phyloP scores from a whole-genome alignment of 2,329 filamentous ascomycete genomes.

The Colletotrichum tanaceti region DNA sequence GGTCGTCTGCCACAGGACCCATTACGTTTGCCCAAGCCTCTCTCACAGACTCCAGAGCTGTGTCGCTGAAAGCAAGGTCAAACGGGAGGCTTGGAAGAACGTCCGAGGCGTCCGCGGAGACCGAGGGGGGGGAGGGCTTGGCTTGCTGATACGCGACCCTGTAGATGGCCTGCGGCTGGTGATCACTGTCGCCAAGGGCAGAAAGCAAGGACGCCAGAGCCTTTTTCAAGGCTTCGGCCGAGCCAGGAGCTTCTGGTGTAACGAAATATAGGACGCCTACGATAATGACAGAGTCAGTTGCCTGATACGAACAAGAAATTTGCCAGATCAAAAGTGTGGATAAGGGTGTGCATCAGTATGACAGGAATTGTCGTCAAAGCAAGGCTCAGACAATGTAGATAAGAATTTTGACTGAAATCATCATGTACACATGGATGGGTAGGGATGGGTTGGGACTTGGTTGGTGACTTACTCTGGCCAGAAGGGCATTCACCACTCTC shows the following conservation, averaged over 20 bases:
- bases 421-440: conserved; percentile 69
- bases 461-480: conserved; percentile 83
- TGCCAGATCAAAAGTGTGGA: conserved; percentile 36
- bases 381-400: conserved; percentile 99
- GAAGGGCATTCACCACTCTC: conserved; percentile 92
- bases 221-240: conserved; percentile 52
- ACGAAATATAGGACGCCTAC: conserved; percentile 53
- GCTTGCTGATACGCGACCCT: conserved; percentile 68
- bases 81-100: conserved; percentile 69
- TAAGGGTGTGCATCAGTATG: conserved; percentile 76
- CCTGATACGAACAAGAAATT: background rate
- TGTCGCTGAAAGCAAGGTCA: conserved; percentile 81
- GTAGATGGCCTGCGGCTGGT: conserved; percentile 56
- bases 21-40: conserved; percentile 76
- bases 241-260: conserved; percentile 50
- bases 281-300: conserved; percentile 46
- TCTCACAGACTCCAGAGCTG: conserved; percentile 73
- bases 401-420: conserved; percentile 91
- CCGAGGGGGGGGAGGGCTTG: conserved; percentile 45
- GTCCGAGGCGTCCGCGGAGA: conserved; percentile 56
- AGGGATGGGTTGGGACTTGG: conserved; percentile 33
- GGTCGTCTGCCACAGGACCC: conserved; percentile 60
- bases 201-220: conserved; percentile 58
- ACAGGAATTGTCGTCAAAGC: conserved; percentile 86
- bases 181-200: conserved; percentile 46